Evolutionary conservation across 2,329 filamentous ascomycete genomes (phyloP).

Genomic region (Nemania diffusa): DNA sequence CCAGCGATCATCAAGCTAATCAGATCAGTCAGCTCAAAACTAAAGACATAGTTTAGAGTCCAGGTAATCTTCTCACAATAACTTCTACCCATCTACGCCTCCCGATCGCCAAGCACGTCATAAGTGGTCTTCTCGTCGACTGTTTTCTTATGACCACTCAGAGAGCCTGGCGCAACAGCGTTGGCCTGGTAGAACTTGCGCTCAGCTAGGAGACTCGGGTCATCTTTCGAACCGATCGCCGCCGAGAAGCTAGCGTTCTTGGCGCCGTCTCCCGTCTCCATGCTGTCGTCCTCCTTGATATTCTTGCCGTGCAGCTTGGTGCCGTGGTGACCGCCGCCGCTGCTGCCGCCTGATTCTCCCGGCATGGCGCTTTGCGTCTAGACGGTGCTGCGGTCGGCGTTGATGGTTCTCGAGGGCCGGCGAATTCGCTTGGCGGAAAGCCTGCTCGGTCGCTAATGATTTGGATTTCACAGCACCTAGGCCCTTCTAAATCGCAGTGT

Average conservation of each 20-base stretch:
- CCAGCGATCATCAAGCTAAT: background rate
- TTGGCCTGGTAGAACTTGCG: slow-evolving; percentile 58
- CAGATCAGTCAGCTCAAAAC: background rate
- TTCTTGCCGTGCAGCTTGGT: slow-evolving; percentile 58
- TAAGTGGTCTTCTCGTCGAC: slow-evolving; percentile 42
- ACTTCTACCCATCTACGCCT: slow-evolving; percentile 32
- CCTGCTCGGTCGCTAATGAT: slow-evolving; percentile 76
- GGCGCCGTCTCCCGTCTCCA: slow-evolving; percentile 52
- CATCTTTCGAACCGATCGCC: slow-evolving; percentile 59
- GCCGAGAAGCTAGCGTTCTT: slow-evolving; percentile 53
- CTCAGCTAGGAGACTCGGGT: slow-evolving; percentile 60
- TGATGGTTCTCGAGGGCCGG: slow-evolving; percentile 64
- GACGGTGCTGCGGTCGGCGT: slow-evolving; percentile 56
- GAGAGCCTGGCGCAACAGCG: slow-evolving; percentile 64
- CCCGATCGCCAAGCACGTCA: slow-evolving; percentile 38
- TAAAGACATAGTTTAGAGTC: background rate
- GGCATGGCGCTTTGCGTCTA: slow-evolving; percentile 11
- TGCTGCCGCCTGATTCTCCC: slow-evolving; percentile 56
- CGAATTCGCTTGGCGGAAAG: slow-evolving; percentile 63
- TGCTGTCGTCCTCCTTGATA: slow-evolving; percentile 51
- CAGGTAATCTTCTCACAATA: background rate
- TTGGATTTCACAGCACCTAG: slow-evolving; percentile 72
- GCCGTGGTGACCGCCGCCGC: too few species aligned
- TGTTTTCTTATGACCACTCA: slow-evolving; percentile 58
- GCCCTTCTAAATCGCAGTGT: slow-evolving; percentile 66